Conservation (phyloP, 352 stramenopile species). For the Phytophthora macrochlamydospora region DNA sequence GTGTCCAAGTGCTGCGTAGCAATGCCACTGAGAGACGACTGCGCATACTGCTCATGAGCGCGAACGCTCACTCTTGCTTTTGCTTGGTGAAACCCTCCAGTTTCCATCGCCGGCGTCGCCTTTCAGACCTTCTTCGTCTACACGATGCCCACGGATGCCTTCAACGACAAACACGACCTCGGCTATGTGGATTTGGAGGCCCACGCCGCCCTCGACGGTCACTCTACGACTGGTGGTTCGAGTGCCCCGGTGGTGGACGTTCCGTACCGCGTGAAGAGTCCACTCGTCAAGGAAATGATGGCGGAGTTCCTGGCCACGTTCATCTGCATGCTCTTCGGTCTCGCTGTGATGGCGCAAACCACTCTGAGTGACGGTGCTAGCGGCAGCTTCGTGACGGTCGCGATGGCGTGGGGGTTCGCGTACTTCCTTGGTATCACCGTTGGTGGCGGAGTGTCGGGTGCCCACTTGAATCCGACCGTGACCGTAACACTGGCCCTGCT, state of each 20-base stretch:
- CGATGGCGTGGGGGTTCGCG: slow-evolving; percentile 54
- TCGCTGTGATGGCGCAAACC: slow-evolving; percentile 55
- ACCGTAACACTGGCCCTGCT: slow-evolving; percentile 51
- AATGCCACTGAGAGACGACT: slow-evolving; percentile 9
- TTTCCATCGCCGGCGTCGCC: background rate
- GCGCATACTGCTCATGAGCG: background rate
- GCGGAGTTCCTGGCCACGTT: slow-evolving; percentile 64
- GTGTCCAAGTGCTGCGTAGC: slow-evolving; percentile 12
- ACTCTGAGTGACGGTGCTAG: slow-evolving; percentile 41
- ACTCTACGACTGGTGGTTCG: slow-evolving; percentile 12
- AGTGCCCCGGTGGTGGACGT: slow-evolving; percentile 7
- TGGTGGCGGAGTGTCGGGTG: slow-evolving; percentile 46
- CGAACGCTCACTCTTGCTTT: slow-evolving; percentile 20
- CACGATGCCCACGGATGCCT: slow-evolving; percentile 19
- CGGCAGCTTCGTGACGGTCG: slow-evolving; percentile 59
- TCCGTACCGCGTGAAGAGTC: slow-evolving; percentile 32
- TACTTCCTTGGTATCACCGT: slow-evolving; percentile 60
- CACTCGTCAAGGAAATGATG: slow-evolving; percentile 50
- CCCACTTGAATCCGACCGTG: slow-evolving; percentile 63
- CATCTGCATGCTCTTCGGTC: slow-evolving; percentile 54
- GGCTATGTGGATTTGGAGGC: slow-evolving; percentile 26
- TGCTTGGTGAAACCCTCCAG: slow-evolving; percentile 13
- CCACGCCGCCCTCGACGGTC: slow-evolving; percentile 10
- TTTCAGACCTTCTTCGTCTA: background rate
- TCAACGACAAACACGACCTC: slow-evolving; percentile 21